These are phyloP conservation scores for Zygosaccharomyces rouxii DNA, from an alignment of 805 yeast genomes.

Conservation along the genomic window DNA sequence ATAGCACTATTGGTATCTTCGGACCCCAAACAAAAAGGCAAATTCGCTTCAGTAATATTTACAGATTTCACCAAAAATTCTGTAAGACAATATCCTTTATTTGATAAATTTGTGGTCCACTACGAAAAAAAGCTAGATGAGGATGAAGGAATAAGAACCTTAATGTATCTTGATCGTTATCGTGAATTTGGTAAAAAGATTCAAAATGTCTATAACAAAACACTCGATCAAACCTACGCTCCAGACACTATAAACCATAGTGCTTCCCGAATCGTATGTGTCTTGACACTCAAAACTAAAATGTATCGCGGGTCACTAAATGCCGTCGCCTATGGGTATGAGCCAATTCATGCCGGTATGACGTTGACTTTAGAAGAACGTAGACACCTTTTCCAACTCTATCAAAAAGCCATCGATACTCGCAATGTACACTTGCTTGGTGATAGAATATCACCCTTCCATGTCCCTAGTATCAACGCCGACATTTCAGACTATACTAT, in stretches of 20 bases:
- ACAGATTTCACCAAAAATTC: conserved; percentile 30
- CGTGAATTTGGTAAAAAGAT: conserved; percentile 11
- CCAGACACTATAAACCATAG: conserved; percentile 21
- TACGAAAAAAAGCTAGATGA: conserved; percentile 15
- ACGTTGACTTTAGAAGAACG: conserved; percentile 2
- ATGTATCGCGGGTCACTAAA: conserved; percentile 21
- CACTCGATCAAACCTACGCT: conserved; percentile 6
- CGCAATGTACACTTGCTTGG: background rate
- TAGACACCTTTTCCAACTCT: background rate
- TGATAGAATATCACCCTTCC: background rate
- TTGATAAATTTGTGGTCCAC: conserved; percentile 24
- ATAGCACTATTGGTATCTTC: conserved; percentile 23
- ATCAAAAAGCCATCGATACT: conserved; percentile 1
- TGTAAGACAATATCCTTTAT: conserved; percentile 18
- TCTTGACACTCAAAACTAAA: conserved; percentile 19
- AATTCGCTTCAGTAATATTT: conserved; percentile 20
- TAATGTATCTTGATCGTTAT: conserved; percentile 22
- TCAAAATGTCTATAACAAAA: conserved; percentile 6
- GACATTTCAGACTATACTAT: conserved; percentile 2
- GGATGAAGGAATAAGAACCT: conserved; percentile 19
- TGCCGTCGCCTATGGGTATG: conserved; percentile 21
- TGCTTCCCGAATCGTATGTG: conserved; percentile 24
- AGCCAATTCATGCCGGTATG: conserved; percentile 13
- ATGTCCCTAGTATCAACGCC: conserved; percentile 1
- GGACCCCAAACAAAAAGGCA: conserved; percentile 13